Evolutionary conservation across 1,284 basidiomycete species (phyloP).

Genomic region (Ganoderma lingzhi): DNA sequence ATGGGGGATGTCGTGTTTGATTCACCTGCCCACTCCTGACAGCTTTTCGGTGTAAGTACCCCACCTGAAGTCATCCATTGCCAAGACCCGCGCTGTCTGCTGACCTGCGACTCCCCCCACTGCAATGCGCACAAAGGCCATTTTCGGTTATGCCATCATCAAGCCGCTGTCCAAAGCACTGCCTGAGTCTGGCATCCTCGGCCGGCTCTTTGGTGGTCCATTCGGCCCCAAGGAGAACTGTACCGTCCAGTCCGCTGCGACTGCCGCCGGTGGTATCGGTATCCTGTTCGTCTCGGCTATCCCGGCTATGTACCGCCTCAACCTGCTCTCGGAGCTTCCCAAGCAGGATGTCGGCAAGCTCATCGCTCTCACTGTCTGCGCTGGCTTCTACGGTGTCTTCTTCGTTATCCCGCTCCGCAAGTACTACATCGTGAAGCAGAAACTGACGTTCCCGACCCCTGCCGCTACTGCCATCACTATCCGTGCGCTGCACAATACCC

Average conservation of each 20-base stretch:
- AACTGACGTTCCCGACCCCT: conserved; percentile 74
- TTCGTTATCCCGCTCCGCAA: conserved; percentile 72
- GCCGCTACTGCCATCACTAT: conserved; percentile 77
- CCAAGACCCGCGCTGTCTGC: not conserved
- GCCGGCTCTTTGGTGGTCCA: conserved; percentile 60
- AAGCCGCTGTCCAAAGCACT: conserved; percentile 63
- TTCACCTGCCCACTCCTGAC: conserved; percentile 7
- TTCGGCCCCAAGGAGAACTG: conserved; percentile 79
- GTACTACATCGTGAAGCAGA: conserved; percentile 75
- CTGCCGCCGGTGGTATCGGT: conserved; percentile 64
- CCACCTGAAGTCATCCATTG: not conserved
- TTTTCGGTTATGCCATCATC: conserved; percentile 73
- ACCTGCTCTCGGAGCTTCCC: conserved; percentile 55
- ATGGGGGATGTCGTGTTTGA: not conserved
- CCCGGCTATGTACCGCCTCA: conserved; percentile 71
- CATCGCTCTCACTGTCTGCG: conserved; percentile 63
- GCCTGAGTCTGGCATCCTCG: conserved; percentile 54
- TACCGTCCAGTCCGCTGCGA: conserved; percentile 63
- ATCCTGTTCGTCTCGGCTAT: conserved; percentile 71
- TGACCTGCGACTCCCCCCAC: not conserved
- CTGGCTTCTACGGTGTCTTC: conserved; percentile 73
- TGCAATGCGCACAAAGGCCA: conserved; percentile 45
- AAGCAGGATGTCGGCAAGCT: conserved; percentile 61
- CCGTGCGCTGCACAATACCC: conserved; percentile 65
- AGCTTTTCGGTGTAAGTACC: conserved; percentile 56